Base-by-base conservation (phyloP, 768 basidiomycete genomes). In the Rhodosporidiobolus sp. region DNA sequence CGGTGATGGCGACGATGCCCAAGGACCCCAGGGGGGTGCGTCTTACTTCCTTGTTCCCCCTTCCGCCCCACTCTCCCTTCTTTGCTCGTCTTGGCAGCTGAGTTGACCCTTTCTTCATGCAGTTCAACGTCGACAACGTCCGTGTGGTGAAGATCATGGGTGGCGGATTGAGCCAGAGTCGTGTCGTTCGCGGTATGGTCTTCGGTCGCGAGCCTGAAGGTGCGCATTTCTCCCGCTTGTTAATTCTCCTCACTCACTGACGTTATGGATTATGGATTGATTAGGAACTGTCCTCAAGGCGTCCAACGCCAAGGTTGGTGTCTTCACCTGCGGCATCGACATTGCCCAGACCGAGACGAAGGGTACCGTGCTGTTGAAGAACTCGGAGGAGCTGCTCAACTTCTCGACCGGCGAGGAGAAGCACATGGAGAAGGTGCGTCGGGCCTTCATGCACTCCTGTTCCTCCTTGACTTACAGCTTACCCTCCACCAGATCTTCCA, bases 141-240 rank as follows among this genome's bases (percentile, higher is more conserved):
- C 88, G 96, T 17, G 95, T 99, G 34, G 96, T 99, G 78, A 99
- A 98, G 83, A 97, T 99, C 73, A 89, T 99, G 87, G 96, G 96
- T 67, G 92, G 96, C 45, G 90, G 86, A 78, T 83, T 99, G n/a
- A 81, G 87, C 7, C 86, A 85, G 32, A 95, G 93, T 82, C 87
- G 85, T 67, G 94, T 99, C 10, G 90, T 99, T 10, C 87, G 90
- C 75, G 96, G 96, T 62, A 99, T 99, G 96, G 96, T 99, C 0
- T 98, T 98, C 75, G 92, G 92, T 49, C 86, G 94, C 57, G 93
- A 96, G 82, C 92, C 96, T 0, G 96, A 99, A 82, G 92, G 91
- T 90, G 71, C 64, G 84, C 78, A n/a, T 49, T 32, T 17, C 32
- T 17, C 12, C 35, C 17, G 14, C 45, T 3, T 1, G n/a, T n/a